Base-by-base conservation (phyloP, 2,329 filamentous ascomycete genomes). In the Chaetomiaceae sp. region DNA sequence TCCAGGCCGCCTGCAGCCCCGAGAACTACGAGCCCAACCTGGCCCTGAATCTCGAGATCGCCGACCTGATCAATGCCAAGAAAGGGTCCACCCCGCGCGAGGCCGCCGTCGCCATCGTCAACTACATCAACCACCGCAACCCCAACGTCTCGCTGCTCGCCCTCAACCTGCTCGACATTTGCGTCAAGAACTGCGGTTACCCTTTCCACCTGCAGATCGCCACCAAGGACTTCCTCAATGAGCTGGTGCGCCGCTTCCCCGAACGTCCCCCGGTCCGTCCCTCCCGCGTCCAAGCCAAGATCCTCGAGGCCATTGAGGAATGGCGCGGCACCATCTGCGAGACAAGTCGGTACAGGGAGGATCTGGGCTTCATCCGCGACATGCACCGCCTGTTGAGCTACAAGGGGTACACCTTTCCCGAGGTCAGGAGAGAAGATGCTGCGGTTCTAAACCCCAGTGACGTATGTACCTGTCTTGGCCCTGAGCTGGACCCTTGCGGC, bases 121-220 rank as follows among this genome's bases (percentile, higher is more conserved):
- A 87, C 71, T 90, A 91, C 66, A 85, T 97, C 76, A 99, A 99
- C 73, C 89, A 95, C 70, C 88, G 93, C 68, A 99, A 97, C 68
- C 87, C 91, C 54, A 97, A 96, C 69, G 89, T 99, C 60, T 87
- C 91, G 55, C 75, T 99, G 59, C 79, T 97, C 53, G 92, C 93
- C 53, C 79, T 97, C 65, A 85, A 85, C 73, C 82, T 99, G 60
- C 87, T 99, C 66, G 93, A 99, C 68, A 97, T 97, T 57, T 97
- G 93, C 70, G 93, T 97, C 70, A 99, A 99, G 77, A 99, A 99
- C 73, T 99, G 93, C 78, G 93, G 93, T 62, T 99, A 99, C 68
- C 91, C 93, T 1, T 99, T 99, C 70, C 93, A 99, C 66, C 83
- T 99, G 52, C 93, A 99, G 71, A 96, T 99, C 66, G 91, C 88